Percentiles rank a stretch among this genome's conserved stretches.
Evolutionary conservation across 352 stramenopile genomes (phyloP).

Genomic region (Globisporangium cylindrosporum): DNA sequence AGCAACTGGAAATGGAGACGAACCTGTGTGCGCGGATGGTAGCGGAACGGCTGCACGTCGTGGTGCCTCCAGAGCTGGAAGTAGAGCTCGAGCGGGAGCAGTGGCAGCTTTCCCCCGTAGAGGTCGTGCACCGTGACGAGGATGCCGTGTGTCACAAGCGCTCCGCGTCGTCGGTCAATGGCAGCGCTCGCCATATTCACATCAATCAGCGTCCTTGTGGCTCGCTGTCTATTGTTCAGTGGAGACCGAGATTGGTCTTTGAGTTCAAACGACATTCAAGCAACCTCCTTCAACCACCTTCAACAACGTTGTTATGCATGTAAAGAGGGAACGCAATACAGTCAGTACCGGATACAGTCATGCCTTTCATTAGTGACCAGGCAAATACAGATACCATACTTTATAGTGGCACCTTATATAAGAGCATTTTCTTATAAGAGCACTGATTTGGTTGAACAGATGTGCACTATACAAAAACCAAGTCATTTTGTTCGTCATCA

Average conservation of each 20-base stretch:
- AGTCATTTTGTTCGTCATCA: neutral
- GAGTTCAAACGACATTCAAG: neutral
- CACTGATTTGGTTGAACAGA: too few relatives aligned
- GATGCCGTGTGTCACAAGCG: constrained; percentile 41
- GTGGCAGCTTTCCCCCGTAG: constrained; percentile 39
- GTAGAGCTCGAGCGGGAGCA: constrained; percentile 53
- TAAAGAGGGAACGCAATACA: neutral
- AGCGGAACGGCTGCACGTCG: constrained; percentile 52
- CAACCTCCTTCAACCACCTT: neutral
- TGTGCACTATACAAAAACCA: neutral
- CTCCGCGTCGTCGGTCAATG: constrained; percentile 41
- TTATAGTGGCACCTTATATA: too few relatives aligned
- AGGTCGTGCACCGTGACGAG: constrained; percentile 69
- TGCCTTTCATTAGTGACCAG: too few relatives aligned
- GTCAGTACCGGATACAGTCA: neutral
- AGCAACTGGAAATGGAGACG: neutral
- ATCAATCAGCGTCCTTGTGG: neutral
- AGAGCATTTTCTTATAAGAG: too few relatives aligned
- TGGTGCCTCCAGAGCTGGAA: constrained; percentile 30
- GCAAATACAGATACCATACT: too few relatives aligned
- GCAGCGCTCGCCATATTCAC: constrained; percentile 41
- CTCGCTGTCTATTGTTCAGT: neutral
- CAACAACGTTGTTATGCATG: neutral
- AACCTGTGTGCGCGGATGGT: constrained; percentile 42
- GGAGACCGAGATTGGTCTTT: too few relatives aligned